phyloP scores from a whole-genome alignment of 176 grass and related monocot genomes.

The Stipa capillata region DNA sequence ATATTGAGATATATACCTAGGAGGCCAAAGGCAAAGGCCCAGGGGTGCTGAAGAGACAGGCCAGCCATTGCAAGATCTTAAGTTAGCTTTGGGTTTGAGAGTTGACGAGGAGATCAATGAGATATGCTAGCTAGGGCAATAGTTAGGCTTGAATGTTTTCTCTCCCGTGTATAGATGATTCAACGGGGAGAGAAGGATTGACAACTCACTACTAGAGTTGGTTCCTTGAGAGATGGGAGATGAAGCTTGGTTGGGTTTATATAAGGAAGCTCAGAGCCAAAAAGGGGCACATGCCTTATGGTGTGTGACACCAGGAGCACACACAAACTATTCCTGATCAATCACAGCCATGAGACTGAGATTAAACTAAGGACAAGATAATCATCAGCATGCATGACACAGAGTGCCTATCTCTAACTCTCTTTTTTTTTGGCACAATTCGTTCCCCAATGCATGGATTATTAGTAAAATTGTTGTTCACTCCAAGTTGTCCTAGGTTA shows the following conservation, averaged over 20 bases:
- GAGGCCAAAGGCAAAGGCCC: slow-evolving; percentile 59
- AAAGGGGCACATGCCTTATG: slow-evolving; percentile 1
- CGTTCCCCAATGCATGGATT: not conserved
- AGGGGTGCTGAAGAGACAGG: slow-evolving; percentile 47
- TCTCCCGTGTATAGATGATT: not conserved
- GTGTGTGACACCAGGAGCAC: not conserved
- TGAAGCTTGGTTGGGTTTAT: slow-evolving; percentile 1
- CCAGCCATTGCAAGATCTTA: slow-evolving; percentile 37
- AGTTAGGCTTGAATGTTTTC: not conserved
- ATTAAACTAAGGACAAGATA: slow-evolving; percentile 14
- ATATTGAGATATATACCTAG: slow-evolving; percentile 32
- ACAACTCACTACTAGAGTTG: not conserved
- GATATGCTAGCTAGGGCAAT: not conserved
- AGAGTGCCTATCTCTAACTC: not conserved
- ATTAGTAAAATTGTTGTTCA: not conserved
- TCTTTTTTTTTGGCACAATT: not conserved
- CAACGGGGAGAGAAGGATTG: not conserved
- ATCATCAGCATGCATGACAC: slow-evolving; percentile 1
- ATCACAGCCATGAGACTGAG: not conserved
- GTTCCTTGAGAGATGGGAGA: not conserved
- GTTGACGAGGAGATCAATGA: not conserved
- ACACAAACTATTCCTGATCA: slow-evolving; percentile 7
- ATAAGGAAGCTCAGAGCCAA: slow-evolving; percentile 3
- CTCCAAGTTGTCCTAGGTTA: not conserved
- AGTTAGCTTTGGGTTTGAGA: not conserved